Percentiles rank a stretch among this genome's conserved stretches.
Evolutionary conservation across 176 grass and related monocot species (phyloP).

Genomic region (Oryza officinalis): DNA sequence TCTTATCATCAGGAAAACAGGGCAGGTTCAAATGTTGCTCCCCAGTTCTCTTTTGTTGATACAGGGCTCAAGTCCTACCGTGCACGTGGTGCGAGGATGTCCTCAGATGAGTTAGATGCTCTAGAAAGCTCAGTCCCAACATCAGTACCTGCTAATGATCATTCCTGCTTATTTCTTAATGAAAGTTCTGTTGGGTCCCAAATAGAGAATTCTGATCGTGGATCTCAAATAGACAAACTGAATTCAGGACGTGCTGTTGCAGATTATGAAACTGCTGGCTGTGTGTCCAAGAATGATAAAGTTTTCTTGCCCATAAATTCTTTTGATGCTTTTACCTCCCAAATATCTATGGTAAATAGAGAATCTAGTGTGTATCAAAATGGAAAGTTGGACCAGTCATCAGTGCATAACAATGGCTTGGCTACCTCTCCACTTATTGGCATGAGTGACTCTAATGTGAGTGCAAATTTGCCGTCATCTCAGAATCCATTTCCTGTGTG

Average conservation of each 20-base stretch:
- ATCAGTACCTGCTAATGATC: conserved; percentile 23
- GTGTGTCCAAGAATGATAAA: conserved; percentile 16
- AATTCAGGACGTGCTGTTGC: conserved; percentile 20
- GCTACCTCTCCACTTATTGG: conserved; percentile 26
- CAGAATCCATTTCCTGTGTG: conserved; percentile 26
- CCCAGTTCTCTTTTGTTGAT: conserved; percentile 17
- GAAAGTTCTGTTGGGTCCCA: conserved; percentile 12
- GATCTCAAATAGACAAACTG: conserved; percentile 20
- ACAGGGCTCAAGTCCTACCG: neutral
- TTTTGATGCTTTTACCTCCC: conserved; percentile 31
- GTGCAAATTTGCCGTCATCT: conserved; percentile 21
- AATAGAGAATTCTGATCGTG: conserved; percentile 29
- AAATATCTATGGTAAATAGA: conserved; percentile 20
- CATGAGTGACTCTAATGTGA: conserved; percentile 24
- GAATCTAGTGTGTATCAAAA: conserved; percentile 19
- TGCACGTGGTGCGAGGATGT: conserved; percentile 32
- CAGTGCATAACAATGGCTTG: conserved; percentile 28
- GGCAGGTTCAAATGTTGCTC: conserved; percentile 29
- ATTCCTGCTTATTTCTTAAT: conserved; percentile 42
- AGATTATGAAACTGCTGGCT: conserved; percentile 36
- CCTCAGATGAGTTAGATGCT: conserved; percentile 55
- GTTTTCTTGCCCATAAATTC: conserved; percentile 36
- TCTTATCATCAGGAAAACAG: conserved; percentile 32
- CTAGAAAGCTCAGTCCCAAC: conserved; percentile 54
- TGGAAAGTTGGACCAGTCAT: conserved; percentile 32